These are phyloP conservation scores for Ogataea wickerhamii DNA, from an alignment of 805 yeast species.

Conservation along the genomic window DNA sequence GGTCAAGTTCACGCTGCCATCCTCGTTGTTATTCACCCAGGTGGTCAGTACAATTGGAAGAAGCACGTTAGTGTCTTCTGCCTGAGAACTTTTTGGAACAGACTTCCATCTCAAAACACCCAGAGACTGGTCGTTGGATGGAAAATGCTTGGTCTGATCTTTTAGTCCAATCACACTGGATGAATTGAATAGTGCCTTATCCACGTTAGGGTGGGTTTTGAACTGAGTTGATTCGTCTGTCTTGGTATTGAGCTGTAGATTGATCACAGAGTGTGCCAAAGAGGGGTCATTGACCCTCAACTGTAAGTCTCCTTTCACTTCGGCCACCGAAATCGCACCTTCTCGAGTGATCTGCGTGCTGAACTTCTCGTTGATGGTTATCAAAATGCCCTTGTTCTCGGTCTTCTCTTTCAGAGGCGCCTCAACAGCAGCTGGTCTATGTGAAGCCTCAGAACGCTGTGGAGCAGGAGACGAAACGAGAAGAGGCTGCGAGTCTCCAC, in stretches of 20 bases:
- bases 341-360: slow-evolving; percentile 79
- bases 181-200: slow-evolving; percentile 62
- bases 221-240: slow-evolving; percentile 54
- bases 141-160: slow-evolving; percentile 78
- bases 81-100: slow-evolving; percentile 43
- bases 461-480: slow-evolving; percentile 28
- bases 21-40: slow-evolving; percentile 71
- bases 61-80: slow-evolving; percentile 54
- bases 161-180: slow-evolving; percentile 64
- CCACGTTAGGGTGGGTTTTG: slow-evolving; percentile 96
- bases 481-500: slow-evolving; percentile 28
- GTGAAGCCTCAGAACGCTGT: slow-evolving; percentile 16
- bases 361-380: slow-evolving; percentile 72
- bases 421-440: slow-evolving; percentile 12
- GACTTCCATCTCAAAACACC: slow-evolving; percentile 94
- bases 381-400: slow-evolving; percentile 71
- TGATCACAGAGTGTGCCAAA: slow-evolving; percentile 62
- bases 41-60: slow-evolving; percentile 74
- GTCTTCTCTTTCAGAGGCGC: slow-evolving; percentile 33
- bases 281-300: slow-evolving; percentile 78
- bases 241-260: slow-evolving; percentile 48
- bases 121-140: slow-evolving; percentile 83
- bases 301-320: slow-evolving; percentile 87
- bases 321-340: slow-evolving; percentile 66
- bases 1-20: slow-evolving; percentile 67